Conservation (phyloP, 208 protist species). For the Trypanosoma melophagium region DNA sequence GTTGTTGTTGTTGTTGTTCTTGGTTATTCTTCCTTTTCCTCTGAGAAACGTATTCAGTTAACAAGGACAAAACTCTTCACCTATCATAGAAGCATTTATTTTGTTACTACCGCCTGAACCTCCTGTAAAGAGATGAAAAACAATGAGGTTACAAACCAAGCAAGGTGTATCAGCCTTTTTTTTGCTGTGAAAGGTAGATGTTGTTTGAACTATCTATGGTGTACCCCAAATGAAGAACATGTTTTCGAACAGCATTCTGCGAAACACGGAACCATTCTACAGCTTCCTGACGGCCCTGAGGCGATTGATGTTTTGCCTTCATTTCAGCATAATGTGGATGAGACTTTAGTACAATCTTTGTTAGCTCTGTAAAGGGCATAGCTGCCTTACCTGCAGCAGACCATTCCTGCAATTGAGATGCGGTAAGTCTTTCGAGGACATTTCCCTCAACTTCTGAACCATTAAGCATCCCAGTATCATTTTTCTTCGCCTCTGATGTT, state of each 20-base stretch:
- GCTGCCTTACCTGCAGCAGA: slow-evolving; percentile 23
- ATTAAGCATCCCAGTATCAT: not conserved
- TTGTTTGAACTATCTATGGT: slow-evolving; percentile 55
- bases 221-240: slow-evolving; percentile 53
- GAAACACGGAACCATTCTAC: slow-evolving; percentile 64
- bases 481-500: not conserved
- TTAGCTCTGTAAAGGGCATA: slow-evolving; percentile 52
- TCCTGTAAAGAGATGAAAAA: not conserved
- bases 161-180: slow-evolving; percentile 2
- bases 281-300: slow-evolving; percentile 49
- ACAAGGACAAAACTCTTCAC: not conserved
- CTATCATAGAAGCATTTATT: not conserved
- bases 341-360: slow-evolving; percentile 65
- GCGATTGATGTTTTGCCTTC: slow-evolving; percentile 52
- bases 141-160: too few relatives aligned
- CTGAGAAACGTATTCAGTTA: not conserved
- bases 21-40: not conserved
- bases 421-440: slow-evolving; percentile 24
- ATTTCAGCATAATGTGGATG: slow-evolving; percentile 59
- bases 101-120: not conserved
- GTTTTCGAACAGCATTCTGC: slow-evolving; percentile 42
- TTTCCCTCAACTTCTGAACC: slow-evolving; percentile 10
- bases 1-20: not conserved
- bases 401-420: slow-evolving; percentile 29
- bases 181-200: slow-evolving; percentile 39